Conservation (phyloP, 306 rosid genomes). For the Glycine tomentella region DNA sequence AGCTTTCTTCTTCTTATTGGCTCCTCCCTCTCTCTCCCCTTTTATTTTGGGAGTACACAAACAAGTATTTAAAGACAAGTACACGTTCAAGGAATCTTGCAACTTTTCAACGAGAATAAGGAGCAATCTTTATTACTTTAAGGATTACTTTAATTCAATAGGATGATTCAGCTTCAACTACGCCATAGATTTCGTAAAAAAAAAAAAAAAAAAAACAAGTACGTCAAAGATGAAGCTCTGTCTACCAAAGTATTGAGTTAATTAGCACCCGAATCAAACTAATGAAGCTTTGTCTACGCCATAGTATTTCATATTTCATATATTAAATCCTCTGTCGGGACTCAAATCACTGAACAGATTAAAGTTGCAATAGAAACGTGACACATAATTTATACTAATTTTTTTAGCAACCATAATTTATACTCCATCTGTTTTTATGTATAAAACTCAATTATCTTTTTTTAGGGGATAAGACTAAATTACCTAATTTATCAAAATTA, state of each 20-base stretch:
- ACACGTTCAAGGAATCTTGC: neutral
- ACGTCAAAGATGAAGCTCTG: neutral
- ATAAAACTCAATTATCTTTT: too few species aligned
- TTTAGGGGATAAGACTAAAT: too few species aligned
- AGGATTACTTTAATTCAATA: too few species aligned
- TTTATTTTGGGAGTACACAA: neutral
- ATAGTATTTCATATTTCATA: neutral
- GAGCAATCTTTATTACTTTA: too few species aligned
- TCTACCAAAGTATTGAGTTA: neutral
- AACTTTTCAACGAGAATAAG: neutral
- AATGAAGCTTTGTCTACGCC: neutral
- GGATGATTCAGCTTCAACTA: neutral
- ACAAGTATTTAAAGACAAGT: neutral
- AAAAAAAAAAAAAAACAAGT: too few species aligned
- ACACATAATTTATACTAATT: neutral
- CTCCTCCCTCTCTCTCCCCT: neutral
- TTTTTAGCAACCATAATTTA: too few species aligned
- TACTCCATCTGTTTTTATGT: too few species aligned
- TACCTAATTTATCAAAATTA: too few species aligned
- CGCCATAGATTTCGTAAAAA: neutral
- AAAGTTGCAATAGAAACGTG: neutral
- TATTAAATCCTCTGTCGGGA: neutral
- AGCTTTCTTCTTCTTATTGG: neutral
- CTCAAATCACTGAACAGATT: neutral
- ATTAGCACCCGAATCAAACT: neutral